phyloP scores from a whole-genome alignment of 1,284 basidiomycete genomes.

The Ceratorhiza oryzae-sativae region DNA sequence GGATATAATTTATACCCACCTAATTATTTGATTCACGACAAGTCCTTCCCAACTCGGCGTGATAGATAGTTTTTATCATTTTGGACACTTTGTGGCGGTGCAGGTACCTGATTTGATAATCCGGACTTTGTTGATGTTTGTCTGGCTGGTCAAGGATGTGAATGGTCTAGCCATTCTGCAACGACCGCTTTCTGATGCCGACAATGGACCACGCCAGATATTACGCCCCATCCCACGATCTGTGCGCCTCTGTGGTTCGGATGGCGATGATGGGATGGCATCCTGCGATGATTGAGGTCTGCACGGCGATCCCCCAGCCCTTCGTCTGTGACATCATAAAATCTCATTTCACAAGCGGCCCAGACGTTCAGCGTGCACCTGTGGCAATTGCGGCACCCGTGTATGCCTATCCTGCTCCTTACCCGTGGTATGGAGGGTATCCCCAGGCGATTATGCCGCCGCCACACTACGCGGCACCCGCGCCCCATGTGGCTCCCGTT shows the following conservation, averaged over 20 bases:
- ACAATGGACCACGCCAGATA: background rate
- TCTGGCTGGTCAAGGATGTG: background rate
- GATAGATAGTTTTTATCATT: too few relatives aligned
- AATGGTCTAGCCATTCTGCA: background rate
- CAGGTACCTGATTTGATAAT: too few relatives aligned
- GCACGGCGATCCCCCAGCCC: background rate
- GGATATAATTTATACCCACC: too few relatives aligned
- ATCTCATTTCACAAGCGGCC: background rate
- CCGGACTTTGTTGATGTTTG: background rate
- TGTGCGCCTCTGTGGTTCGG: background rate
- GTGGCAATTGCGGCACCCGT: background rate
- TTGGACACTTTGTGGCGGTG: too few relatives aligned
- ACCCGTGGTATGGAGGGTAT: background rate
- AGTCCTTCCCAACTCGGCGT: too few relatives aligned
- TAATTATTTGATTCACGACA: too few relatives aligned
- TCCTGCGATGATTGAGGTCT: background rate
- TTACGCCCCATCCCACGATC: background rate
- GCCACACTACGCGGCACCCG: background rate
- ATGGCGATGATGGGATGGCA: background rate
- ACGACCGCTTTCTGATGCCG: background rate
- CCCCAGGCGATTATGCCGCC: background rate
- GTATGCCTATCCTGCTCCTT: background rate
- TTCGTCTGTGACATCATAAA: background rate
- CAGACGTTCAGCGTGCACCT: background rate
- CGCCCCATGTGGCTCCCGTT: background rate